Percentiles rank a stretch among this genome's conserved stretches.
phyloP scores from a whole-genome alignment of 2,329 filamentous ascomycete species.

The Leptographium radiaticola region DNA sequence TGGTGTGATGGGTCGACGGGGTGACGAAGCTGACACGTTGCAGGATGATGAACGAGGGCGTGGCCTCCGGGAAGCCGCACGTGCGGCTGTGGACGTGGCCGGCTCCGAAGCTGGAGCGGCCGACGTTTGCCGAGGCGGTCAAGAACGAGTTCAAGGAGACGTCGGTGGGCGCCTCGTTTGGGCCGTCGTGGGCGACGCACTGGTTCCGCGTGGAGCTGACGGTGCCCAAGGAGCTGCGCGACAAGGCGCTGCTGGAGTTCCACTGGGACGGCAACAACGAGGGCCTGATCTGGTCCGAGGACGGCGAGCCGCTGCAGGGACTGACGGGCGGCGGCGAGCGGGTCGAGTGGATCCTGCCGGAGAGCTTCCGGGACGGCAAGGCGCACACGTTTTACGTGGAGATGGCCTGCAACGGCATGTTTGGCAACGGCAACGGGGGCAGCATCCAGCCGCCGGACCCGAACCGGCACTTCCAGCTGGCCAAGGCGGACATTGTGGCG shows the following conservation, averaged over 20 bases:
- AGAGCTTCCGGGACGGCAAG: conserved; percentile 69
- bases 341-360: conserved; percentile 80
- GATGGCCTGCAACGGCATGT: conserved; percentile 98
- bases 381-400: conserved; percentile 89
- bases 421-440: conserved; percentile 78
- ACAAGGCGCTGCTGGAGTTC: conserved; percentile 79
- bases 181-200: conserved; percentile 93
- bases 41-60: conserved; percentile 61
- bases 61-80: conserved; percentile 54
- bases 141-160: conserved; percentile 62
- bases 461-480: conserved; percentile 67
- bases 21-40: background rate
- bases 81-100: conserved; percentile 81
- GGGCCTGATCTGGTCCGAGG: conserved; percentile 82
- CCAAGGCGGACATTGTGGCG: conserved; percentile 72
- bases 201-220: conserved; percentile 84
- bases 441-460: conserved; percentile 78
- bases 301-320: conserved; percentile 84
- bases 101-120: conserved; percentile 64
- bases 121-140: conserved; percentile 75
- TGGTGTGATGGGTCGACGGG: background rate
- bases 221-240: conserved; percentile 56
- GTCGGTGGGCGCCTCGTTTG: conserved; percentile 65
- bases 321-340: conserved; percentile 83
- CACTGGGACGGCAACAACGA: conserved; percentile 95